Percentiles rank a stretch among this genome's conserved stretches.
phyloP scores from a whole-genome alignment of 2,329 filamentous ascomycete genomes.

The Phialophora expanda region DNA sequence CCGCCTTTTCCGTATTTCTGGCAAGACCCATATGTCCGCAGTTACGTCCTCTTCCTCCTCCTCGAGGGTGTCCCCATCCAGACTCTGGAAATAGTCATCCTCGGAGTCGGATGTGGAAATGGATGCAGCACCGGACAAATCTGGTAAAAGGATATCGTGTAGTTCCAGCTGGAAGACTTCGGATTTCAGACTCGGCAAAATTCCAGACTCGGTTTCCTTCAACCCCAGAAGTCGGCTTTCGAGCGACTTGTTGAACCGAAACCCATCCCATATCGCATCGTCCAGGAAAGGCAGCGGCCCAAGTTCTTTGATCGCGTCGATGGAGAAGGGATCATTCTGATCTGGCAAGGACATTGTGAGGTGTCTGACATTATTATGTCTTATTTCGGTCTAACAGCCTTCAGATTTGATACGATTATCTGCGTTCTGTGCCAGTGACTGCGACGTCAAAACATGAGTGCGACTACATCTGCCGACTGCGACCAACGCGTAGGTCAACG shows the following conservation, averaged over 20 bases:
- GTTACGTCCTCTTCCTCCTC: slow-evolving; percentile 38
- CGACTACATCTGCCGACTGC: background rate
- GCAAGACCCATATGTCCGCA: slow-evolving; percentile 47
- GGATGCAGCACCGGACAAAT: slow-evolving; percentile 25
- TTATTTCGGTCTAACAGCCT: no score
- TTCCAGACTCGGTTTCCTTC: slow-evolving; percentile 22
- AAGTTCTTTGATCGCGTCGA: slow-evolving; percentile 12
- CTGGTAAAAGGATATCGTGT: slow-evolving; percentile 28
- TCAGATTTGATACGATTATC: background rate
- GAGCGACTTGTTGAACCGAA: slow-evolving; percentile 32
- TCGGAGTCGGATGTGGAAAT: slow-evolving; percentile 33
- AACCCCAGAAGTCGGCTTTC: slow-evolving; percentile 34
- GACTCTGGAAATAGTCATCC: slow-evolving; percentile 9
- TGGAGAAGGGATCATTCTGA: slow-evolving; percentile 23
- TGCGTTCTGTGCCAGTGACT: background rate
- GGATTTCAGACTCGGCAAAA: slow-evolving; percentile 23
- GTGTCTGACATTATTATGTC: slow-evolving; percentile 16
- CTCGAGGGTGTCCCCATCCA: slow-evolving; percentile 37
- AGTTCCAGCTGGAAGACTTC: slow-evolving; percentile 28
- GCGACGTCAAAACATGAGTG: background rate
- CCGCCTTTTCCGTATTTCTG: slow-evolving; percentile 36
- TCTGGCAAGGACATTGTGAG: slow-evolving; percentile 22
- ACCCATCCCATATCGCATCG: slow-evolving; percentile 33
- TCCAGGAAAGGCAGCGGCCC: background rate
- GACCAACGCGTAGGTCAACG: background rate